These are phyloP conservation scores for Biscogniauxia sp. DNA, from an alignment of 2,329 filamentous ascomycete species.

Conservation along the genomic window DNA sequence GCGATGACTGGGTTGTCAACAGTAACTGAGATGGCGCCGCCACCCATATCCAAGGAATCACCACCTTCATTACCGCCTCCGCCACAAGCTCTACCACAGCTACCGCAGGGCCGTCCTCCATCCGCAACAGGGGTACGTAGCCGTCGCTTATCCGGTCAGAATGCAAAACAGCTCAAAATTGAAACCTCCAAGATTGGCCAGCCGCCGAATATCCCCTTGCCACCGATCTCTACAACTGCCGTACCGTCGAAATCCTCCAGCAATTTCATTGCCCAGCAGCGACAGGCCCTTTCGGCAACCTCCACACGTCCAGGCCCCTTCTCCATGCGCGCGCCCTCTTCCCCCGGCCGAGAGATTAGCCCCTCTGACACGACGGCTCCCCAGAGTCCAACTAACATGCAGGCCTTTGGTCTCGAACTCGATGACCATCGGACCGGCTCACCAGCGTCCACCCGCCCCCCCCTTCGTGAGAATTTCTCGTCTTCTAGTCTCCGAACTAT, in stretches of 20 bases:
- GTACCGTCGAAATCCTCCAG: conserved; percentile 30
- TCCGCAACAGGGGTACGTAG: conserved; percentile 59
- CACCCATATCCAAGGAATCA: conserved; percentile 22
- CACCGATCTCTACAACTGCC: conserved; percentile 24
- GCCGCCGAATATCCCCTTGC: conserved; percentile 22
- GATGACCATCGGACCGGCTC: conserved; percentile 49
- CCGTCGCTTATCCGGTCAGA: conserved; percentile 76
- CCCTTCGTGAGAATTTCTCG: conserved; percentile 66
- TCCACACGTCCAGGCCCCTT: conserved; percentile 33
- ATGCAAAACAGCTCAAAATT: conserved; percentile 81
- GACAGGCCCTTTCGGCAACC: conserved; percentile 40
- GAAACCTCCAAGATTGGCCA: conserved; percentile 59
- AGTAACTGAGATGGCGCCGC: conserved; percentile 58
- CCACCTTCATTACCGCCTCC: conserved; percentile 46
- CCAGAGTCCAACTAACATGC: conserved; percentile 31
- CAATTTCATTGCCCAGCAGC: conserved; percentile 41
- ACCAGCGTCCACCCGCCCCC: conserved; percentile 47
- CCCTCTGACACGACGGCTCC: conserved; percentile 27
- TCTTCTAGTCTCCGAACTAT: conserved; percentile 69
- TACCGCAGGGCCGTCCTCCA: conserved; percentile 38
- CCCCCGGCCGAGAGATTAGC: conserved; percentile 28
- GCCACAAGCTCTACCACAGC: conserved; percentile 44
- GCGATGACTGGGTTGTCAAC: conserved; percentile 68
- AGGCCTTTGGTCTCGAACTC: conserved; percentile 34
- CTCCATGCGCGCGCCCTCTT: conserved; percentile 34